Evolutionary conservation across 495 filamentous ascomycete genomes (phyloP).

Genomic region (Annulohypoxylon moriforme): DNA sequence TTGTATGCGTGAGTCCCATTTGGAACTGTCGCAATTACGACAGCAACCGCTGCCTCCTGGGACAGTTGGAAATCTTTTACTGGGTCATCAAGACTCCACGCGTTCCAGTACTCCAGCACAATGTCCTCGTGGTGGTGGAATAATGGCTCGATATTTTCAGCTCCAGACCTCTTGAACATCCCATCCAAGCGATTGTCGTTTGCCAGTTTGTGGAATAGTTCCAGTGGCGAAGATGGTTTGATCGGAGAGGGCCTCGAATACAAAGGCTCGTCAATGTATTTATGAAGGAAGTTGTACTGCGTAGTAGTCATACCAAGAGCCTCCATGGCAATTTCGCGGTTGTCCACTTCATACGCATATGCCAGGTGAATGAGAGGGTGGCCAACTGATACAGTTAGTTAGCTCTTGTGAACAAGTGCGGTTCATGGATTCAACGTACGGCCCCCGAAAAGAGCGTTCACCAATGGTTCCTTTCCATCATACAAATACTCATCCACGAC

Average conservation of each 20-base stretch:
- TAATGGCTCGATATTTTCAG: slow-evolving; percentile 72
- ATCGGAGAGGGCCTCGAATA: slow-evolving; percentile 68
- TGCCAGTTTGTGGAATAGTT: slow-evolving; percentile 73
- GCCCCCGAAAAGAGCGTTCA: slow-evolving; percentile 80
- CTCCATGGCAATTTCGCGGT: slow-evolving; percentile 84
- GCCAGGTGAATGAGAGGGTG: slow-evolving; percentile 90
- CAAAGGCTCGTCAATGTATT: slow-evolving; percentile 77
- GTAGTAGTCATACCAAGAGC: slow-evolving; percentile 75
- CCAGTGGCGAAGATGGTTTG: slow-evolving; percentile 67
- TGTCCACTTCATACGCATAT: slow-evolving; percentile 86
- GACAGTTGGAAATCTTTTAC: slow-evolving; percentile 78
- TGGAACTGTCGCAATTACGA: slow-evolving; percentile 72
- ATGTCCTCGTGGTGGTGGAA: slow-evolving; percentile 75
- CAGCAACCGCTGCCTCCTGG: slow-evolving; percentile 77
- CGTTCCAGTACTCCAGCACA: slow-evolving; percentile 87
- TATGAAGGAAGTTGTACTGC: slow-evolving; percentile 80
- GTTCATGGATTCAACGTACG: slow-evolving; percentile 65
- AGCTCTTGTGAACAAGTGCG: background rate
- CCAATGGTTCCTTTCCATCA: slow-evolving; percentile 77
- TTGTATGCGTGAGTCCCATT: slow-evolving; percentile 75
- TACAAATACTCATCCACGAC: slow-evolving; percentile 82
- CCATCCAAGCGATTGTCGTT: slow-evolving; percentile 66
- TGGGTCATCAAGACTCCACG: slow-evolving; percentile 75
- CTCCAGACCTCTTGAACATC: slow-evolving; percentile 67
- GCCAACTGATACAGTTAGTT: slow-evolving; percentile 68